phyloP scores from a whole-genome alignment of 164 flowering plant species.

The Chimonanthus salicifolius region DNA sequence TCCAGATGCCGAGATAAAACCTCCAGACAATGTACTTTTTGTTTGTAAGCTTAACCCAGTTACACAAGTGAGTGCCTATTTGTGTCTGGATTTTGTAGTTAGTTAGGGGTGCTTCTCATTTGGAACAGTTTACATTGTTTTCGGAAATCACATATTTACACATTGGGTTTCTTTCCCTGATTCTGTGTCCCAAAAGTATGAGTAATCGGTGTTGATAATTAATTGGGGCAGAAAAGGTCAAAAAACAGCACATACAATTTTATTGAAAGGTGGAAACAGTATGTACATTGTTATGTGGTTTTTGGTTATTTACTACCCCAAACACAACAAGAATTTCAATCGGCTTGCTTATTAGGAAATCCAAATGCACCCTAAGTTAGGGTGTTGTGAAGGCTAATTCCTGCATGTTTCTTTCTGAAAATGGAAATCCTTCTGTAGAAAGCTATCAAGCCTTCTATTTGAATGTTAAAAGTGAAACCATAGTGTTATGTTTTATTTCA shows the following conservation, averaged over 20 bases:
- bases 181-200: neutral
- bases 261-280: too few relatives aligned
- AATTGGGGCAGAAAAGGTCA: neutral
- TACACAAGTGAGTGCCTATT: slow-evolving; percentile 64
- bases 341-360: too few relatives aligned
- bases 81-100: neutral
- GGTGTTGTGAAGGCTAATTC: neutral
- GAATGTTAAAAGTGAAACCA: neutral
- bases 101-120: neutral
- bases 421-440: slow-evolving; percentile 1
- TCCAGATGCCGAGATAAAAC: slow-evolving; percentile 93
- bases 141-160: neutral
- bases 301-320: too few relatives aligned
- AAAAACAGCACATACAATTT: neutral
- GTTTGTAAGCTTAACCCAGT: slow-evolving; percentile 97
- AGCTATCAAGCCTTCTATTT: neutral
- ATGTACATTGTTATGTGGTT: too few relatives aligned
- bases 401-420: neutral
- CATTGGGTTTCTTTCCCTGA: too few relatives aligned
- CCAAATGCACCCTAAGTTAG: neutral
- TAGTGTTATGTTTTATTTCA: neutral
- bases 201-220: neutral
- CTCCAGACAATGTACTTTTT: slow-evolving; percentile 91
- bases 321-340: too few relatives aligned
- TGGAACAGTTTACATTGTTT: neutral